Conservation (phyloP, 73 alveolate species). For the Uronychia setigera region DNA sequence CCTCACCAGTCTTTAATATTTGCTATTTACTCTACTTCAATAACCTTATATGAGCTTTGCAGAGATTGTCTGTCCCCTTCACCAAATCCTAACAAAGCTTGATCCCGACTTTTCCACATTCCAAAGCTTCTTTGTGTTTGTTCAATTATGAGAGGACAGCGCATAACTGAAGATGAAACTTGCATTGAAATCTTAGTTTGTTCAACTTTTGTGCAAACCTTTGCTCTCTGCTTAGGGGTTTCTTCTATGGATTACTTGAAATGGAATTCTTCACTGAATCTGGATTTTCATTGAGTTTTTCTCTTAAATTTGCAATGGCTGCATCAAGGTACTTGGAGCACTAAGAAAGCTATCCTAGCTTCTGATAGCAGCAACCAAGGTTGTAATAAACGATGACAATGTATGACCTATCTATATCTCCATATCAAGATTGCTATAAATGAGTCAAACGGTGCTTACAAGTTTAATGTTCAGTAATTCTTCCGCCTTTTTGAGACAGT, state of each 20-base stretch:
- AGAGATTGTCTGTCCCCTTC: neutral
- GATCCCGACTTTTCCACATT: constrained; percentile 34
- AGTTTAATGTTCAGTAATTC: neutral
- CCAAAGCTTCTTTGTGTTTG: constrained; percentile 37
- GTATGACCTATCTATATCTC: neutral
- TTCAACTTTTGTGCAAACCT: constrained; percentile 7
- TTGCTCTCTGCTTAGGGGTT: neutral
- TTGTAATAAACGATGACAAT: neutral
- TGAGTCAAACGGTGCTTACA: neutral
- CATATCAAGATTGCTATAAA: neutral
- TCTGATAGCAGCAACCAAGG: neutral
- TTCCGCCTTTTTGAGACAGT: neutral
- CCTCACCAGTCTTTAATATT: neutral
- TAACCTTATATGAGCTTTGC: neutral
- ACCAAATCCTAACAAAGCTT: constrained; percentile 4
- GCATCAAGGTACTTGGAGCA: constrained; percentile 1
- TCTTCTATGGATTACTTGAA: neutral
- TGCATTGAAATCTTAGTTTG: constrained; percentile 46
- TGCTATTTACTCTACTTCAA: neutral
- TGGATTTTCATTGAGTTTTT: neutral
- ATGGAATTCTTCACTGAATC: neutral
- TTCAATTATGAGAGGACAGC: constrained; percentile 51
- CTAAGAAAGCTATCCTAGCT: neutral
- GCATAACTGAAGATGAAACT: constrained; percentile 48
- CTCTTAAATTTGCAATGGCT: neutral